Base-by-base conservation (phyloP, 495 filamentous ascomycete genomes). In the Collariella sp. region DNA sequence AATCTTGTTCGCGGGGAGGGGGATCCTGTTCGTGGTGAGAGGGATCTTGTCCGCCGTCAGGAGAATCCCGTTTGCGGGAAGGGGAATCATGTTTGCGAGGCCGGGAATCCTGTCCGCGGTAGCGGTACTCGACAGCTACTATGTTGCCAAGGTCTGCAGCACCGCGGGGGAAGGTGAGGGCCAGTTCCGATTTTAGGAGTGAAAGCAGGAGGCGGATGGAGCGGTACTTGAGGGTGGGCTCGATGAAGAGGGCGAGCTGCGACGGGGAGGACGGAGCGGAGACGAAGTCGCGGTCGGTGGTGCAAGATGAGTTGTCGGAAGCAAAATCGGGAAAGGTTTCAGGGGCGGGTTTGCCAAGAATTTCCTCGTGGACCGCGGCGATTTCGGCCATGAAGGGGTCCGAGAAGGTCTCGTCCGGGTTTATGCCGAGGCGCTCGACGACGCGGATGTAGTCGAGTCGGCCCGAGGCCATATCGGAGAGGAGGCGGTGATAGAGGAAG, bases 401-500 rank as follows among this genome's bases (percentile, higher is more conserved):
- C 0, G 85, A 86, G 64, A 98, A 95, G 4, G 73, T 49, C 7
- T 73, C 74, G 5, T 82, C 67, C 1, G 80, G 66, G 42, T 87
- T 74, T 7, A 98, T 72, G 0, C 72, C 66, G 59, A 95, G 89
- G 12, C 89, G 83, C 9, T 72, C 61, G 42, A 90, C 83, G 12
- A 97, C 72, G 6, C 71, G 58, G 18, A 76, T 62, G 35, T 89
- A 83, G 50, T 87, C 79, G 1, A 96, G 77, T n/a, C 76, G 72
- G 55, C 80, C 84, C 2, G 79, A 76, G n/a, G 83, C 81, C 56
- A 97, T 76, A 3, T 81, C 72, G 36, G 83, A 82, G 26, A 98
- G 77, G 46, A 97, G 82, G n/a, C 83, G 83, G 60, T 89, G 89
- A 63, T 98, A 98, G 1, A 96, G 72, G 70, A 94, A 90, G 7